A percentile compares a stretch with the other conserved stretches of the same genome.
These are phyloP conservation scores for Secale cereale DNA, from an alignment of 176 grass and related monocot genomes.

Conservation along the genomic window DNA sequence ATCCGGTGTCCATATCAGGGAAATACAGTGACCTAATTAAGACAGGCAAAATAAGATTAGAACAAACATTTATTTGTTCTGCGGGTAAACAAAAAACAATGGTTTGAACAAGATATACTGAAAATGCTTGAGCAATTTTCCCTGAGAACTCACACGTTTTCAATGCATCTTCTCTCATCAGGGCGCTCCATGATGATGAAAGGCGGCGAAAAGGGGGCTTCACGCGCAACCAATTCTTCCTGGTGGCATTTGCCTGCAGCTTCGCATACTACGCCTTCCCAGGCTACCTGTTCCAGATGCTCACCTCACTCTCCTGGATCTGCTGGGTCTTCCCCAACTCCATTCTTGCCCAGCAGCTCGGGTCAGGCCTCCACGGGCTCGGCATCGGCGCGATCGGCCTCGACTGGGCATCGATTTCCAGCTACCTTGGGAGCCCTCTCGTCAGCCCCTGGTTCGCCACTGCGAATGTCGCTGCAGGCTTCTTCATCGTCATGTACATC, in stretches of 20 bases:
- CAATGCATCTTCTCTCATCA: not conserved
- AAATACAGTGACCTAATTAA: not conserved
- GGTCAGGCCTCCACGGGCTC: slow-evolving; percentile 65
- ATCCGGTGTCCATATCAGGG: not conserved
- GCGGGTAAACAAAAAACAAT: not conserved
- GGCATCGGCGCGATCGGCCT: slow-evolving; percentile 64
- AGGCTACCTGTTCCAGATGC: slow-evolving; percentile 84
- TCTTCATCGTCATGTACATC: slow-evolving; percentile 64
- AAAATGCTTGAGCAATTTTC: no score
- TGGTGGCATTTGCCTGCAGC: slow-evolving; percentile 64
- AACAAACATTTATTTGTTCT: not conserved
- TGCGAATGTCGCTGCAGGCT: slow-evolving; percentile 73
- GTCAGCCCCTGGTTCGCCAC: slow-evolving; percentile 94
- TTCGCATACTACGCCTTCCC: slow-evolving; percentile 81
- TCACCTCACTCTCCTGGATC: slow-evolving; percentile 93
- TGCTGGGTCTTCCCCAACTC: slow-evolving; percentile 73
- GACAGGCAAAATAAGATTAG: not conserved
- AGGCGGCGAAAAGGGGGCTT: slow-evolving; percentile 42
- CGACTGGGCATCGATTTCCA: slow-evolving; percentile 71
- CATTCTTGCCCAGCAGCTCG: slow-evolving; percentile 70
- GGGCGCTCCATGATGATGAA: slow-evolving; percentile 74
- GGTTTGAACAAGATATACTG: no score
- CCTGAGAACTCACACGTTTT: not conserved
- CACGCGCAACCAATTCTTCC: slow-evolving; percentile 81
- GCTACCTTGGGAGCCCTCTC: slow-evolving; percentile 79